Evolutionary conservation across 192 early-diverging fungal species (phyloP).

Genomic region (Coemansia sp.): DNA sequence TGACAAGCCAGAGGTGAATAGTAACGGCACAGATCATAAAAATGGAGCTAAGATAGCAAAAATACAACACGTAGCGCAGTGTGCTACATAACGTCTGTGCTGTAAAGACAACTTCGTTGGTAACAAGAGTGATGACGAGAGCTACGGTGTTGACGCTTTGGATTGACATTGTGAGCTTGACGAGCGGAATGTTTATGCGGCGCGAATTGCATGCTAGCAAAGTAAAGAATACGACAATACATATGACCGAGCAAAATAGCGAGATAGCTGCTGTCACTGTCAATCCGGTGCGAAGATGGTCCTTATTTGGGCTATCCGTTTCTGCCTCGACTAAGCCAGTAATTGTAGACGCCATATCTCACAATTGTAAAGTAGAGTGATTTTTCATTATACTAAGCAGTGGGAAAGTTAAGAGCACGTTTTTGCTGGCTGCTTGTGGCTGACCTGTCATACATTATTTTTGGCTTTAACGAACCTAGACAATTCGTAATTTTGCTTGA

Average conservation of each 20-base stretch:
- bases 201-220: slow-evolving; percentile 39
- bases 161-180: slow-evolving; percentile 48
- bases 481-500: background rate
- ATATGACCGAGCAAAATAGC: slow-evolving; percentile 34
- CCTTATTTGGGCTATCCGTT: background rate
- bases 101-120: slow-evolving; percentile 26
- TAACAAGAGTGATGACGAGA: slow-evolving; percentile 32
- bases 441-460: background rate
- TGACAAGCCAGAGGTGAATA: slow-evolving; percentile 52
- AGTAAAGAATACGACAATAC: slow-evolving; percentile 34
- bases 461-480: background rate
- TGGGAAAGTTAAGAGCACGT: background rate
- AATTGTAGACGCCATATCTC: background rate
- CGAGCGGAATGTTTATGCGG: slow-evolving; percentile 44
- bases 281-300: slow-evolving; percentile 7
- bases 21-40: slow-evolving; percentile 52
- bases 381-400: background rate
- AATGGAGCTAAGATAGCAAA: slow-evolving; percentile 53
- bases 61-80: slow-evolving; percentile 44
- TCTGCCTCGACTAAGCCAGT: background rate
- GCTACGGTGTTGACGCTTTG: slow-evolving; percentile 48
- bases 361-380: background rate
- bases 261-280: slow-evolving; percentile 25
- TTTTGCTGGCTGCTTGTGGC: background rate
- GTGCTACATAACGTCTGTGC: slow-evolving; percentile 34